Percentiles rank a stretch among this genome's conserved stretches.
Conservation (phyloP, 495 filamentous ascomycete genomes). For the Podospora australis region DNA sequence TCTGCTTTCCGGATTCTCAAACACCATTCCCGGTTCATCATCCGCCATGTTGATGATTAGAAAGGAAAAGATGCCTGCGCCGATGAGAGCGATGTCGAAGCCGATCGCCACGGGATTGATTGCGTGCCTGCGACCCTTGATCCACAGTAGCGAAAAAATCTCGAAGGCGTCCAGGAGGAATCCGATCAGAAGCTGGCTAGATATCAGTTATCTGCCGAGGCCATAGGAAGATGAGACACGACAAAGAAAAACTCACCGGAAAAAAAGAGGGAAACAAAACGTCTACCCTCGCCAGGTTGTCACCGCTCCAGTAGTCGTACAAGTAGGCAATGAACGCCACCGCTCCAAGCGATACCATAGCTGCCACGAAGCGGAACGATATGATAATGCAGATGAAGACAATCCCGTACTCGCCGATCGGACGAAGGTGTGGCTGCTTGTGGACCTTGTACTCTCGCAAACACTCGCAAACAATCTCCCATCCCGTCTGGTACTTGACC, state of each 20-base stretch:
- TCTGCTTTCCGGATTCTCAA: not conserved
- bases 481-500: too few species aligned
- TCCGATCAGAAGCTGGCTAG: conserved; percentile 12
- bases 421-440: not conserved
- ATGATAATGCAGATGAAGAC: conserved; percentile 15
- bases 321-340: conserved; percentile 15
- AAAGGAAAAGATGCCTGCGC: conserved; percentile 21
- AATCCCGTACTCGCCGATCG: conserved; percentile 10
- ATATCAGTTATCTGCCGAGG: too few species aligned
- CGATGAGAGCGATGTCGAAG: conserved; percentile 16
- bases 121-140: conserved; percentile 9
- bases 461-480: too few species aligned
- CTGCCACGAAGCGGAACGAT: conserved; percentile 9
- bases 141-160: conserved; percentile 13
- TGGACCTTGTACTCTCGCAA: too few species aligned
- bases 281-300: conserved; percentile 17
- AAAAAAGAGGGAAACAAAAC: conserved; percentile 24
- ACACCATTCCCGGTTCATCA: conserved; percentile 1
- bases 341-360: conserved; percentile 12
- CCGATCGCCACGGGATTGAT: conserved; percentile 18
- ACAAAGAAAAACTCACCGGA: conserved; percentile 12
- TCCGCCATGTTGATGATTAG: conserved; percentile 15
- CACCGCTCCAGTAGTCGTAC: conserved; percentile 14
- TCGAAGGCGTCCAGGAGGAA: conserved; percentile 16
- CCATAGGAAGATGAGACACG: too few species aligned